Conservation (phyloP, 371 early-diverging fungal genomes). For the Mortierella sp. region DNA sequence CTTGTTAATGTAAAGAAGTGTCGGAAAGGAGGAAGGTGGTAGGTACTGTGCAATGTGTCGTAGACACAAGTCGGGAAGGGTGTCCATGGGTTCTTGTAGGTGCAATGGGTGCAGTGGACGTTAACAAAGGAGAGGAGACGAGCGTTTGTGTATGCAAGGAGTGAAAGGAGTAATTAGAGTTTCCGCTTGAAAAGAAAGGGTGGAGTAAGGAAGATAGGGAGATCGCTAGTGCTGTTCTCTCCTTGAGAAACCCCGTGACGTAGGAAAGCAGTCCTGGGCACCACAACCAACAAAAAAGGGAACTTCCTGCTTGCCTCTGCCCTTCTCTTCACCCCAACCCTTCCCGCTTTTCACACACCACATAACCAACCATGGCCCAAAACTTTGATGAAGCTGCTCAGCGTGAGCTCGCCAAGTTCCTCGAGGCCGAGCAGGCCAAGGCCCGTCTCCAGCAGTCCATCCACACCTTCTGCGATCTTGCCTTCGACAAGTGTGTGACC, state of each 20-base stretch:
- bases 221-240: background rate
- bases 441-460: slow-evolving; percentile 79
- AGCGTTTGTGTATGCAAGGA: too few relatives aligned
- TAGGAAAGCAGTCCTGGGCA: slow-evolving; percentile 3
- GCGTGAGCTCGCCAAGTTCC: slow-evolving; percentile 77
- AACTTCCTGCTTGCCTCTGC: background rate
- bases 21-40: background rate
- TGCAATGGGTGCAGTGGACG: background rate
- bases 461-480: slow-evolving; percentile 80
- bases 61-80: slow-evolving; percentile 13
- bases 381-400: slow-evolving; percentile 71
- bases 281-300: background rate
- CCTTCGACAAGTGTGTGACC: slow-evolving; percentile 87
- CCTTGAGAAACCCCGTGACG: background rate
- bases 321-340: slow-evolving; percentile 11
- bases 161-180: background rate
- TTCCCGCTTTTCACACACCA: background rate
- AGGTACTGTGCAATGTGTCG: slow-evolving; percentile 10
- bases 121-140: background rate
- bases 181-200: background rate
- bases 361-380: slow-evolving; percentile 42
- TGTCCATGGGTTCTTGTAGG: background rate
- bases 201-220: background rate
- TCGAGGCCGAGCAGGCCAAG: slow-evolving; percentile 82
- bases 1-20: slow-evolving; percentile 12